phyloP scores from a whole-genome alignment of 2,329 filamentous ascomycete genomes.

The Diaporthe vaccinii region DNA sequence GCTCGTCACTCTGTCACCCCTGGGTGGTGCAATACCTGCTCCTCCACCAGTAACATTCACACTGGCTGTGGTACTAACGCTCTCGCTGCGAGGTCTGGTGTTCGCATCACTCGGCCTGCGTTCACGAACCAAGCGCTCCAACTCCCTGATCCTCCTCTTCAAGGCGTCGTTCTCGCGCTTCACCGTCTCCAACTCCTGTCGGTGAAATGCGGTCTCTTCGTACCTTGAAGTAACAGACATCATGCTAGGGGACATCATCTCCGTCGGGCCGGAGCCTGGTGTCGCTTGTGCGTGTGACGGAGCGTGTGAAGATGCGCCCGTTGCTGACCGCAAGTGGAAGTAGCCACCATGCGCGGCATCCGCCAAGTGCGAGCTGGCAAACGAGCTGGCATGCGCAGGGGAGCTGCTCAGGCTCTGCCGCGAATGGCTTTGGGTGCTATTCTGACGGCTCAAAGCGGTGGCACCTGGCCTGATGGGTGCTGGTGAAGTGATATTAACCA shows the following conservation, averaged over 20 bases:
- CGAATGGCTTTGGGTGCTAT: conserved; percentile 63
- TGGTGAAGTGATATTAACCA: conserved; percentile 61
- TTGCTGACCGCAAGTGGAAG: conserved; percentile 48
- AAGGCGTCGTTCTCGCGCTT: conserved; percentile 75
- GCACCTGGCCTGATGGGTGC: conserved; percentile 56
- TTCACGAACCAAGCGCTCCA: conserved; percentile 69
- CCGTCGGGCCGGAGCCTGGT: conserved; percentile 52
- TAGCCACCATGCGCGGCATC: conserved; percentile 52
- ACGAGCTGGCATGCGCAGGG: conserved; percentile 60
- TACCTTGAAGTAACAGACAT: conserved; percentile 71
- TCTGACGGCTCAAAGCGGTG: conserved; percentile 64
- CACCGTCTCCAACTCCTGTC: conserved; percentile 71
- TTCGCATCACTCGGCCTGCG: conserved; percentile 62
- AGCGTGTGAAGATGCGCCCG: conserved; percentile 49
- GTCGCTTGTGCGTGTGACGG: conserved; percentile 57
- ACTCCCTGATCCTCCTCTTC: conserved; percentile 71
- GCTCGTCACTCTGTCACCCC: conserved; percentile 62
- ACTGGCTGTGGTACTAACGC: conserved; percentile 49
- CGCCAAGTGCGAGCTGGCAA: conserved; percentile 59
- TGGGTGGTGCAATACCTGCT: conserved; percentile 61
- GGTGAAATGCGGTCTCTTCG: conserved; percentile 72
- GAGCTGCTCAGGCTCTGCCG: conserved; percentile 66
- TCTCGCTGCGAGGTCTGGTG: conserved; percentile 59
- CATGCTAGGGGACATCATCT: conserved; percentile 66
- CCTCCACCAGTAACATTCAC: conserved; percentile 50